Evolutionary conservation across 768 basidiomycete genomes (phyloP).

Genomic region (Lyophyllum atratum): DNA sequence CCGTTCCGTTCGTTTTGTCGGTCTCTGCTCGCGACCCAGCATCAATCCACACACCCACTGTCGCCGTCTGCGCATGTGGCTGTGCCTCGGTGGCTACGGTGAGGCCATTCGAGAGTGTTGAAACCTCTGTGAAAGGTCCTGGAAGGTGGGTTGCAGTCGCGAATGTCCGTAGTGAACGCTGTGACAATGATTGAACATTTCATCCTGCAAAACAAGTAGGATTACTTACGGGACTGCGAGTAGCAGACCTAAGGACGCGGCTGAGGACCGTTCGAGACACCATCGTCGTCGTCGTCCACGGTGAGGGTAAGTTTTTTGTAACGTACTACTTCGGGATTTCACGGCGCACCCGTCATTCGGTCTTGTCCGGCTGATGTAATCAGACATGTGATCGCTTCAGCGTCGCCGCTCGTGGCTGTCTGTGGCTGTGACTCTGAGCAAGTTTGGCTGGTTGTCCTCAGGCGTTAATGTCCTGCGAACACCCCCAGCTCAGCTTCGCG

Average conservation of each 20-base stretch:
- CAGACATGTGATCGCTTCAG: constrained; percentile 1
- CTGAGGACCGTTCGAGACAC: constrained; percentile 31
- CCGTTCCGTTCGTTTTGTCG: constrained; percentile 91
- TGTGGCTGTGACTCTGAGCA: too few relatives aligned
- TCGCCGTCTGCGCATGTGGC: constrained; percentile 91
- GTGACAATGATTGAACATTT: not conserved
- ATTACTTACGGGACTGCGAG: constrained; percentile 19
- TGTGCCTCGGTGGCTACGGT: constrained; percentile 93
- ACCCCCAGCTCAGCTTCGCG: constrained; percentile 1
- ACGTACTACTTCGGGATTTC: constrained; percentile 17
- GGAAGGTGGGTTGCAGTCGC: constrained; percentile 64
- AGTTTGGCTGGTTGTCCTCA: not conserved
- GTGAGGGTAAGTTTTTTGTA: constrained; percentile 17
- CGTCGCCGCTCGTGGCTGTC: not conserved
- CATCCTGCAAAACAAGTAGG: too few relatives aligned
- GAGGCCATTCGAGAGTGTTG: constrained; percentile 92
- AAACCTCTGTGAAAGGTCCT: constrained; percentile 83
- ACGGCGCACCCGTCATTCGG: constrained; percentile 15
- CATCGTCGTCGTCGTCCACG: constrained; percentile 28
- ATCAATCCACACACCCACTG: constrained; percentile 99
- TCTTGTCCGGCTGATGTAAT: constrained; percentile 9
- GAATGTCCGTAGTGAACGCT: constrained; percentile 55
- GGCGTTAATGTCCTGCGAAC: not conserved
- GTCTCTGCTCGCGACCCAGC: constrained; percentile 97
- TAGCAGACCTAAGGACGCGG: constrained; percentile 26